A percentile compares a stretch with the other conserved stretches of the same genome.
These are phyloP conservation scores for Tetrahymena thermophila DNA, from an alignment of 73 alveolate genomes.

Conservation along the genomic window DNA sequence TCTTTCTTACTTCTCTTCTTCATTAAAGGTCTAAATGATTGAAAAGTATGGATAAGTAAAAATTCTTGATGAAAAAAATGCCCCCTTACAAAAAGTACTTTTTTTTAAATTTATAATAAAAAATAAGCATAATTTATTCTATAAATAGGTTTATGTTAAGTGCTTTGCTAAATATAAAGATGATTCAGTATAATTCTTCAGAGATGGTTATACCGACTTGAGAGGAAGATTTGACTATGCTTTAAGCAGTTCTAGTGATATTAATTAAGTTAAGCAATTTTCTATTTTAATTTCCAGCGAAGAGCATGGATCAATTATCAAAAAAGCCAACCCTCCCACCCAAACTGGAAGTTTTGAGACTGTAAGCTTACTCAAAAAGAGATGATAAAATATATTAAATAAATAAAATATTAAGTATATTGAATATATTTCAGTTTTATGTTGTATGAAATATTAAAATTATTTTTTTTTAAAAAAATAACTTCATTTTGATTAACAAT, in stretches of 20 bases:
- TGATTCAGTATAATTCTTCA: constrained; percentile 53
- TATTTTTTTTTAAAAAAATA: too few relatives aligned
- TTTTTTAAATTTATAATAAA: neutral
- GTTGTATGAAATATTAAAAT: neutral
- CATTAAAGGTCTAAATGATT: constrained; percentile 52
- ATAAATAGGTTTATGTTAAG: constrained; percentile 68
- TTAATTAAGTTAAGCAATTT: constrained; percentile 66
- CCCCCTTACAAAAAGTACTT: neutral
- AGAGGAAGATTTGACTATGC: constrained; percentile 85
- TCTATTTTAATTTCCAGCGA: constrained; percentile 73
- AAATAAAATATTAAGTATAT: too few relatives aligned
- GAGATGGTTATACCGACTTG: constrained; percentile 81
- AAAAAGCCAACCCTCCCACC: neutral
- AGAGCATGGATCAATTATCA: constrained; percentile 25
- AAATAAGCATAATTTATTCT: constrained; percentile 41
- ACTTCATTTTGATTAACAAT: neutral
- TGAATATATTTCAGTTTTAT: too few relatives aligned
- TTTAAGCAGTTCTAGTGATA: constrained; percentile 47
- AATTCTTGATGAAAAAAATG: constrained; percentile 26
- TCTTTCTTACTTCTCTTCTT: constrained; percentile 59
- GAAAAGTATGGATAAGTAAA: constrained; percentile 75
- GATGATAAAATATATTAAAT: neutral
- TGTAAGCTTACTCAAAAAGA: neutral
- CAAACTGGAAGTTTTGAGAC: neutral
- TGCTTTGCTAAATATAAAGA: constrained; percentile 54